A percentile compares a stretch with the other conserved stretches of the same genome.
phyloP scores from a whole-genome alignment of 345 rosid genomes.

The Euphorbia lathyris region DNA sequence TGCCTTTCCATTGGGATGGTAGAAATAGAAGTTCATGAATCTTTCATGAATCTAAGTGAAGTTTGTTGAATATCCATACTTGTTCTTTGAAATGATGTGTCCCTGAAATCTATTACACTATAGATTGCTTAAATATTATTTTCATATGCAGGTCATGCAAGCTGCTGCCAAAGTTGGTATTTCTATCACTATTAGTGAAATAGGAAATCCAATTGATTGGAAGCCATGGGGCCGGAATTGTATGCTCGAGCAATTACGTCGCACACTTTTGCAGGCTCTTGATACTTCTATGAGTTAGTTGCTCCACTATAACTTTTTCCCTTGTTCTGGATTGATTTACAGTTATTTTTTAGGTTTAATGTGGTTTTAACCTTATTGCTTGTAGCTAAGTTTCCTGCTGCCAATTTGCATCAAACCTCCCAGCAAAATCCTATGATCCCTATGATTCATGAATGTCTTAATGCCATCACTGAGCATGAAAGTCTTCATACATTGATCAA shows the following conservation, averaged over 20 bases:
- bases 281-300: constrained; percentile 64
- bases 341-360: no score
- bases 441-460: no score
- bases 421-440: no score
- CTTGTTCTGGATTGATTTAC: no score
- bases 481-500: no score
- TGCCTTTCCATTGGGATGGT: neutral
- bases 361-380: no score
- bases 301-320: neutral
- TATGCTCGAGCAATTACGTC: constrained; percentile 74
- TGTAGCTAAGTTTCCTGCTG: no score
- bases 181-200: constrained; percentile 61
- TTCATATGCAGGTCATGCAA: constrained; percentile 65
- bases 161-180: constrained; percentile 74
- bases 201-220: constrained; percentile 66
- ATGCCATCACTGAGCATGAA: no score
- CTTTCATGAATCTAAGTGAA: neutral
- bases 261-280: constrained; percentile 69
- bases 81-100: neutral
- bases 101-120: neutral
- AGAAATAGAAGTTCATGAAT: no score
- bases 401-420: no score
- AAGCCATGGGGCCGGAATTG: constrained; percentile 56
- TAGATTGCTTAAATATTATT: constrained; percentile 13
- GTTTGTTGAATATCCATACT: neutral